phyloP scores from a whole-genome alignment of 257 asterid species.

The Eustoma russellianum region DNA sequence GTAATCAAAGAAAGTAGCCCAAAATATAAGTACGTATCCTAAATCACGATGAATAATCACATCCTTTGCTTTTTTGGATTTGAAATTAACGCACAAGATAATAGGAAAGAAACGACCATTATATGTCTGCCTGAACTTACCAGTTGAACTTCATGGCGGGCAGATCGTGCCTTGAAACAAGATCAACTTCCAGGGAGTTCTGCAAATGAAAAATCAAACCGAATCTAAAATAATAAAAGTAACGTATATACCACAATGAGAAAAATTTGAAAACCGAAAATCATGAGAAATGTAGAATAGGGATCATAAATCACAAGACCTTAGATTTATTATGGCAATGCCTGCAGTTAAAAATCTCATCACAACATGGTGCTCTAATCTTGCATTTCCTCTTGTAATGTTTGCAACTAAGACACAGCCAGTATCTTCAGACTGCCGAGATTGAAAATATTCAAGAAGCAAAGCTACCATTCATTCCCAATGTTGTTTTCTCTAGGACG shows the following conservation, averaged over 20 bases:
- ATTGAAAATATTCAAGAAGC: conserved; percentile 79
- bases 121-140: conserved; percentile 17
- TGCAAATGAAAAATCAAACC: conserved; percentile 11
- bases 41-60: too few relatives aligned
- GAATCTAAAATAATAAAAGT: not conserved
- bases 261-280: not conserved
- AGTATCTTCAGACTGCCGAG: conserved; percentile 72
- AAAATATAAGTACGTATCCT: not conserved
- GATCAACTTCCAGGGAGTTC: conserved; percentile 51
- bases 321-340: conserved; percentile 70
- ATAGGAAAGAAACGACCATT: too few relatives aligned
- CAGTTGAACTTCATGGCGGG: conserved; percentile 43
- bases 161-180: conserved; percentile 42
- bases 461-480: conserved; percentile 56
- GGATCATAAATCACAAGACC: conserved; percentile 15
- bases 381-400: conserved; percentile 60
- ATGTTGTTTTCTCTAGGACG: conserved; percentile 45
- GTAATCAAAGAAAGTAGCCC: not conserved
- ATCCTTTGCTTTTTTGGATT: too few relatives aligned
- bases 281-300: not conserved
- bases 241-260: too few relatives aligned
- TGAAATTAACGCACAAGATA: too few relatives aligned
- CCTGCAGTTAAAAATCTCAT: conserved; percentile 57
- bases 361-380: conserved; percentile 54
- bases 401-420: conserved; percentile 56